A percentile compares a stretch with the other conserved stretches of the same genome.
phyloP scores from a whole-genome alignment of 2,329 filamentous ascomycete genomes.

The Dendrostoma leiphaemia region DNA sequence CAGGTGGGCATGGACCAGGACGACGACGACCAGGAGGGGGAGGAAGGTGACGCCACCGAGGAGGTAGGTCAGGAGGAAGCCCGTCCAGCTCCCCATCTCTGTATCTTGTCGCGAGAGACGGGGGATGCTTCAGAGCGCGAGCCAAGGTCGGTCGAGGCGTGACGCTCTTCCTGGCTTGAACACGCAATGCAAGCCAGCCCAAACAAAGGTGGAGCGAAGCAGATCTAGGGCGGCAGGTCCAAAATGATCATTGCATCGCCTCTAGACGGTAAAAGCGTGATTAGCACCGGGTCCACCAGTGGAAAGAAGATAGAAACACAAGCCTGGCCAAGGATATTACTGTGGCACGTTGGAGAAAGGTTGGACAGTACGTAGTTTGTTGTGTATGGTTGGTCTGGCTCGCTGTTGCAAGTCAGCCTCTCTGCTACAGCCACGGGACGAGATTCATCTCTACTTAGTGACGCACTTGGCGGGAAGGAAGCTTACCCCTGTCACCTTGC shows the following conservation, averaged over 20 bases:
- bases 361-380: too few relatives aligned
- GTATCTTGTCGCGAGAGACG: background rate
- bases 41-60: slow-evolving; percentile 86
- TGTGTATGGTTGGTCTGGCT: too few relatives aligned
- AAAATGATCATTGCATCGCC: slow-evolving; percentile 16
- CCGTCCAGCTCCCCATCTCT: slow-evolving; percentile 49
- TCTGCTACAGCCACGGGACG: too few relatives aligned
- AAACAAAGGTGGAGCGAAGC: slow-evolving; percentile 1
- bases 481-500: background rate
- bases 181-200: slow-evolving; percentile 13
- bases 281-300: background rate
- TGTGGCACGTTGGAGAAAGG: background rate
- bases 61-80: slow-evolving; percentile 73
- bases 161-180: slow-evolving; percentile 15
- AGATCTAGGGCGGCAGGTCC: slow-evolving; percentile 6
- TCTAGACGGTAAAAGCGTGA: background rate
- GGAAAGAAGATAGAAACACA: background rate
- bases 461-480: background rate
- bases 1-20: slow-evolving; percentile 67
- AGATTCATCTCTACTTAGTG: too few relatives aligned
- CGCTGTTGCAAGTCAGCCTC: too few relatives aligned
- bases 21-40: slow-evolving; percentile 62
- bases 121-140: background rate
- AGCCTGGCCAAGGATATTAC: background rate
- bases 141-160: slow-evolving; percentile 9